These are phyloP conservation scores for Yarrowia divulgata DNA, from an alignment of 805 yeast species.

Conservation along the genomic window DNA sequence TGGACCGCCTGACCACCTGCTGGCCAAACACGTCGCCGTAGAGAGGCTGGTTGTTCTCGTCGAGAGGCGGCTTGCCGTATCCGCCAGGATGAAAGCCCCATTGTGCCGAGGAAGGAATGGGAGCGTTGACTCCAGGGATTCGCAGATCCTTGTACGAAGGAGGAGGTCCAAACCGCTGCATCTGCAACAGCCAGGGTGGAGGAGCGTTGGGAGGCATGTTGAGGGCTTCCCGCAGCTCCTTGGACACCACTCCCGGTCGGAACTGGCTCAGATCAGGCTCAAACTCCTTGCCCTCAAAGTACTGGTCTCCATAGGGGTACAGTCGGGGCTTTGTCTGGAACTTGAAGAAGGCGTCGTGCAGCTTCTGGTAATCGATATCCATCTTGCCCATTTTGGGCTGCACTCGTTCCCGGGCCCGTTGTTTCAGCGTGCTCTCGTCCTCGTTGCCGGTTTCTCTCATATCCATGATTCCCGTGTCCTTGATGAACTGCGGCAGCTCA, in stretches of 20 bases:
- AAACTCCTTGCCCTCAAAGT: conserved; percentile 77
- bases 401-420: conserved; percentile 78
- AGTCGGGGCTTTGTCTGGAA: conserved; percentile 76
- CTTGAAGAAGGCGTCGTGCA: conserved; percentile 87
- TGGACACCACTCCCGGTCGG: conserved; percentile 74
- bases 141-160: conserved; percentile 76
- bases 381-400: conserved; percentile 88
- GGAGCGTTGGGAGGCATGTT: conserved; percentile 65
- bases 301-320: conserved; percentile 76
- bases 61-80: conserved; percentile 52
- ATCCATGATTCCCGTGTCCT: conserved; percentile 82
- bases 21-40: conserved; percentile 51
- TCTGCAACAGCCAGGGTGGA: conserved; percentile 81
- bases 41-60: conserved; percentile 49
- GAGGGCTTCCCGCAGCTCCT: conserved; percentile 68
- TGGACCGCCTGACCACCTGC: conserved; percentile 21
- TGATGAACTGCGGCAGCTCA: conserved; percentile 77
- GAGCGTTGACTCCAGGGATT: conserved; percentile 62
- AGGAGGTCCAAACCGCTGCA: conserved; percentile 79
- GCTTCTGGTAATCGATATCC: conserved; percentile 82
- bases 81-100: conserved; percentile 55
- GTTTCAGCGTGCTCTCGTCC: conserved; percentile 65
- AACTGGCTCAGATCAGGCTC: conserved; percentile 55
- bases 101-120: conserved; percentile 52
- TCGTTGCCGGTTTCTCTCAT: conserved; percentile 72